Percentiles rank a stretch among this genome's conserved stretches.
These are phyloP conservation scores for Tuber microsphaerosporum DNA, from an alignment of 495 filamentous ascomycete genomes.

Conservation along the genomic window DNA sequence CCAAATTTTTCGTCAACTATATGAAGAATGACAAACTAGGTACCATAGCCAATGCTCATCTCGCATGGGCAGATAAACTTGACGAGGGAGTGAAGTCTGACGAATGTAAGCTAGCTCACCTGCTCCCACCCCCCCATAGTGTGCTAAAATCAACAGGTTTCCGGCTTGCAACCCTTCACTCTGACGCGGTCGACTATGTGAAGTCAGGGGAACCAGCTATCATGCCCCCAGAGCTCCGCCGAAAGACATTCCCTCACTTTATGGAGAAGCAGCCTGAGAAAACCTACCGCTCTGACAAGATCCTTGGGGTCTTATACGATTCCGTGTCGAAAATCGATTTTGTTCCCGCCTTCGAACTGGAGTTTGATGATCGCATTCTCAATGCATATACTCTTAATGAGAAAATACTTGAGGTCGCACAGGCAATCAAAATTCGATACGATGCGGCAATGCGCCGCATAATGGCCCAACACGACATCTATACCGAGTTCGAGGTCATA, in stretches of 20 bases:
- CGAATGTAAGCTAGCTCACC: slow-evolving; percentile 51
- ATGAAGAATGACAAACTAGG: slow-evolving; percentile 86
- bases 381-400: slow-evolving; percentile 53
- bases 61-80: slow-evolving; percentile 65
- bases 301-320: slow-evolving; percentile 82
- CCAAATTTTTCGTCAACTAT: slow-evolving; percentile 78
- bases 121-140: background rate
- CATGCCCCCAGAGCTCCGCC: slow-evolving; percentile 56
- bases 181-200: slow-evolving; percentile 83
- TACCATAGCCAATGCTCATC: slow-evolving; percentile 73
- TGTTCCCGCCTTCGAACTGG: slow-evolving; percentile 56
- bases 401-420: slow-evolving; percentile 52
- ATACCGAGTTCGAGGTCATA: slow-evolving; percentile 87
- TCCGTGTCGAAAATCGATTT: slow-evolving; percentile 62
- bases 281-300: slow-evolving; percentile 60
- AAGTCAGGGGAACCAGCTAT: slow-evolving; percentile 75
- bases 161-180: slow-evolving; percentile 72
- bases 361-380: slow-evolving; percentile 75
- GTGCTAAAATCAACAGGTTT: slow-evolving; percentile 45
- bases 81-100: slow-evolving; percentile 57
- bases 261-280: slow-evolving; percentile 66
- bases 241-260: slow-evolving; percentile 72
- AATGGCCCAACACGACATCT: slow-evolving; percentile 78
- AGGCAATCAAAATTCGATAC: slow-evolving; percentile 65
- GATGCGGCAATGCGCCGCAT: slow-evolving; percentile 69